These are phyloP conservation scores for Ceratocystis alfenasii DNA, from an alignment of 2,329 filamentous ascomycete genomes.

Conservation along the genomic window DNA sequence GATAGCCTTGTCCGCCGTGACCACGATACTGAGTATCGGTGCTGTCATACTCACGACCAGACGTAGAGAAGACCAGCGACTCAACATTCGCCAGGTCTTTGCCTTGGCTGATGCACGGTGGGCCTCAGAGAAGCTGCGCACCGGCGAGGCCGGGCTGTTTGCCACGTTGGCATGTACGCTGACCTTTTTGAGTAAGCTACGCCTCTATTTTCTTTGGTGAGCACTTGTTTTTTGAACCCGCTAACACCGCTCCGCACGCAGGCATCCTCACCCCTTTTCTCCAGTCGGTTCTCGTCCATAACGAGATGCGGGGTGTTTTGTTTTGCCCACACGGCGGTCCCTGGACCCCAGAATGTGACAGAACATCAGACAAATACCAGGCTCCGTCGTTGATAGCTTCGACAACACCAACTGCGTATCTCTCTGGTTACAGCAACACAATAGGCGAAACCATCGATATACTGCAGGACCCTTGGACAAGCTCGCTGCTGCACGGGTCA, in stretches of 20 bases:
- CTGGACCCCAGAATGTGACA: constrained; percentile 18
- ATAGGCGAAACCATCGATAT: constrained; percentile 12
- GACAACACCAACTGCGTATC: constrained; percentile 19
- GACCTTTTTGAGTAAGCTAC: constrained; percentile 10
- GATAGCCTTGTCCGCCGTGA: constrained; percentile 16
- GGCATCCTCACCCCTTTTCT: constrained; percentile 18
- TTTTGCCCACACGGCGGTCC: constrained; percentile 17
- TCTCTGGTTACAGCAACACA: constrained; percentile 18
- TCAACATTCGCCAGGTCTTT: constrained; percentile 21
- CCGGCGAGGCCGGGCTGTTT: constrained; percentile 14
- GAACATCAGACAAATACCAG: constrained; percentile 3
- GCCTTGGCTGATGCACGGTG: constrained; percentile 18
- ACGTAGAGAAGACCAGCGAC: background rate
- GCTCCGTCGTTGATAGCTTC: constrained; percentile 18
- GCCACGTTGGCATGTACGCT: constrained; percentile 15
- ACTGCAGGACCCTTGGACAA: constrained; percentile 15
- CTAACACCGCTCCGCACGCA: background rate
- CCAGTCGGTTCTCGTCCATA: constrained; percentile 14
- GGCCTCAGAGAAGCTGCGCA: constrained; percentile 15
- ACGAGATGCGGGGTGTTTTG: constrained; percentile 14
- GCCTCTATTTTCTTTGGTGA: too few species aligned
- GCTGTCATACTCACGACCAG: constrained; percentile 17
- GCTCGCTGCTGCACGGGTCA: constrained; percentile 11
- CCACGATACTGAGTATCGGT: constrained; percentile 11
- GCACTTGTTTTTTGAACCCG: too few species aligned